A percentile compares a stretch with the other conserved stretches of the same genome.
phyloP scores from a whole-genome alignment of 2,329 filamentous ascomycete genomes.

The Epichloe hybrida region DNA sequence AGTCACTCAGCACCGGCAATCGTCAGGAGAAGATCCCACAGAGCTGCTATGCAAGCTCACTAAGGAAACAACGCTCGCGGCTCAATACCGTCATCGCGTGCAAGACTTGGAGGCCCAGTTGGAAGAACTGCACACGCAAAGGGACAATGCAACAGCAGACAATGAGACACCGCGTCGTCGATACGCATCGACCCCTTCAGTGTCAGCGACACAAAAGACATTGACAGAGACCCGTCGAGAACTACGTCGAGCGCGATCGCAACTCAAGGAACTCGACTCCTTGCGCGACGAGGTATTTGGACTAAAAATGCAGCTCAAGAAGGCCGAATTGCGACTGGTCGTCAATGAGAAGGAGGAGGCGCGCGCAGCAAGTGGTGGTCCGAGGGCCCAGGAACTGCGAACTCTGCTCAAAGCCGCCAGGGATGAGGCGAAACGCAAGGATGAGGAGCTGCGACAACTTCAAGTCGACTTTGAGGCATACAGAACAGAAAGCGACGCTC shows the following conservation, averaged over 20 bases:
- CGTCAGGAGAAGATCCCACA: conserved; percentile 30
- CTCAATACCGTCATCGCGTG: conserved; percentile 45
- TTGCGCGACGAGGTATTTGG: conserved; percentile 39
- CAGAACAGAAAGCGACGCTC: conserved; percentile 37
- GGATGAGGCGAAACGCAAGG: conserved; percentile 32
- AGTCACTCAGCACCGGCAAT: conserved; percentile 15
- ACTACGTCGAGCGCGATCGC: conserved; percentile 38
- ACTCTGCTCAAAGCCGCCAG: conserved; percentile 28
- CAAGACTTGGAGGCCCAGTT: conserved; percentile 42
- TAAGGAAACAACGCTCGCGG: conserved; percentile 42
- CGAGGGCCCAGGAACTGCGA: conserved; percentile 24
- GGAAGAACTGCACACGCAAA: conserved; percentile 25
- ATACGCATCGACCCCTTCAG: conserved; percentile 22
- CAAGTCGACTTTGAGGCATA: conserved; percentile 40
- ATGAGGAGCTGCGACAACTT: conserved; percentile 34
- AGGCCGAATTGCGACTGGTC: conserved; percentile 21
- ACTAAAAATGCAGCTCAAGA: conserved; percentile 36
- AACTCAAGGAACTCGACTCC: conserved; percentile 37
- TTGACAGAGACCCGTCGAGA: conserved; percentile 40
- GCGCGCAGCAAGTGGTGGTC: conserved; percentile 23
- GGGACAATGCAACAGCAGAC: conserved; percentile 19
- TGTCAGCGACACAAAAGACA: conserved; percentile 36
- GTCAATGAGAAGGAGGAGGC: conserved; percentile 20
- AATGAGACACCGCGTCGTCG: conserved; percentile 21
- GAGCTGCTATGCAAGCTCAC: conserved; percentile 39